These are phyloP conservation scores for Populus hybrid DNA, from an alignment of 441 rosid species.

Conservation along the genomic window DNA sequence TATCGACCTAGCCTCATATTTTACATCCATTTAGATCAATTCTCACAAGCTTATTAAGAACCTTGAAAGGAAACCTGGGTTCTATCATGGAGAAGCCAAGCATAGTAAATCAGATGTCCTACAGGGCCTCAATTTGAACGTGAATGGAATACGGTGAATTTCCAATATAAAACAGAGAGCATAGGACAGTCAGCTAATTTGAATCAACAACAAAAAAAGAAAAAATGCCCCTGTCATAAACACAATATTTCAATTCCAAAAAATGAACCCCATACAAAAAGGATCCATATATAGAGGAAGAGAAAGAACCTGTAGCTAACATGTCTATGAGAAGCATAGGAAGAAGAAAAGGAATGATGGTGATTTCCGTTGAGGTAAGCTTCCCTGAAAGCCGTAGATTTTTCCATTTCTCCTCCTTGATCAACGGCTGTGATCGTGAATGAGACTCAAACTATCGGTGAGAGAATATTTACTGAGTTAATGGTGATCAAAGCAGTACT, in stretches of 20 bases:
- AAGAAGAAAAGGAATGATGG: slow-evolving; percentile 33
- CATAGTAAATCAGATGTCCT: not conserved
- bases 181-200: not conserved
- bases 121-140: not conserved
- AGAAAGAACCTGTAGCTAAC: slow-evolving; percentile 54
- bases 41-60: not conserved
- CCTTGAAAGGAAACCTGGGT: not conserved
- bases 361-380: slow-evolving; percentile 28
- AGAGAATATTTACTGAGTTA: not conserved
- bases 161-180: not conserved
- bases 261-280: not conserved
- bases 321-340: slow-evolving; percentile 48
- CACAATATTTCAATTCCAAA: not conserved
- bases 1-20: not conserved
- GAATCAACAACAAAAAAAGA: not conserved
- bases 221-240: not conserved
- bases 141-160: not conserved
- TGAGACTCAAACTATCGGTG: not conserved
- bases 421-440: slow-evolving; percentile 7
- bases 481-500: not conserved
- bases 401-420: slow-evolving; percentile 25
- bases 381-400: slow-evolving; percentile 18
- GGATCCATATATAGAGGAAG: not conserved
- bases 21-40: not conserved
- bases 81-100: not conserved